Evolutionary conservation across 2,329 filamentous ascomycete genomes (phyloP).

Genomic region (Fusarium temperatum): DNA sequence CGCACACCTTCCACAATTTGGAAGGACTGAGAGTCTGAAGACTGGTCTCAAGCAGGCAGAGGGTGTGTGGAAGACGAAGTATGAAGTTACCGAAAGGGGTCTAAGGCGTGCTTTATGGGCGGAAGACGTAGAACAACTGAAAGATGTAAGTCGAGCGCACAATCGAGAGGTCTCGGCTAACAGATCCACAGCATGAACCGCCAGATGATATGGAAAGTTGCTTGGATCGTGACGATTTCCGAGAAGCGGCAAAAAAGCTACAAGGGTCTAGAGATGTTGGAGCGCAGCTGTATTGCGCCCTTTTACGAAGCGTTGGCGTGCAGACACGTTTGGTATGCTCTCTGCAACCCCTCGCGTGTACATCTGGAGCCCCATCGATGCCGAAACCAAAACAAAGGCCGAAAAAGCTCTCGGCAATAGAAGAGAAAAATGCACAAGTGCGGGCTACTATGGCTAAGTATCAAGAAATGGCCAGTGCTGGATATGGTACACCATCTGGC

Average conservation of each 20-base stretch:
- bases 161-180: conserved; percentile 30
- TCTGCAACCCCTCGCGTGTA: conserved; percentile 81
- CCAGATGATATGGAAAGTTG: conserved; percentile 73
- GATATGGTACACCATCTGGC: conserved; percentile 43
- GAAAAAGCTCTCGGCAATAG: conserved; percentile 43
- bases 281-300: conserved; percentile 87
- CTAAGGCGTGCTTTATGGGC: conserved; percentile 79
- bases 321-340: conserved; percentile 88
- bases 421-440: conserved; percentile 48
- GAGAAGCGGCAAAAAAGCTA: conserved; percentile 71
- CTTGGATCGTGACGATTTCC: conserved; percentile 77
- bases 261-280: conserved; percentile 89
- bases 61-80: conserved; percentile 74
- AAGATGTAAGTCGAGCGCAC: conserved; percentile 57
- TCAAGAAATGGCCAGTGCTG: conserved; percentile 44
- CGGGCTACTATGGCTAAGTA: conserved; percentile 53
- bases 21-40: conserved; percentile 78
- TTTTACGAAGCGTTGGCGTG: conserved; percentile 84
- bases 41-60: conserved; percentile 78
- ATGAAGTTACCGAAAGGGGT: conserved; percentile 75
- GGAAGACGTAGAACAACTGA: conserved; percentile 69
- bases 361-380: conserved; percentile 60
- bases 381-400: conserved; percentile 49
- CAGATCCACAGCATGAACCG: conserved; percentile 58
- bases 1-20: conserved; percentile 75